Base-by-base conservation (phyloP, 352 stramenopile genomes). In the Phytophthora foliorum region DNA sequence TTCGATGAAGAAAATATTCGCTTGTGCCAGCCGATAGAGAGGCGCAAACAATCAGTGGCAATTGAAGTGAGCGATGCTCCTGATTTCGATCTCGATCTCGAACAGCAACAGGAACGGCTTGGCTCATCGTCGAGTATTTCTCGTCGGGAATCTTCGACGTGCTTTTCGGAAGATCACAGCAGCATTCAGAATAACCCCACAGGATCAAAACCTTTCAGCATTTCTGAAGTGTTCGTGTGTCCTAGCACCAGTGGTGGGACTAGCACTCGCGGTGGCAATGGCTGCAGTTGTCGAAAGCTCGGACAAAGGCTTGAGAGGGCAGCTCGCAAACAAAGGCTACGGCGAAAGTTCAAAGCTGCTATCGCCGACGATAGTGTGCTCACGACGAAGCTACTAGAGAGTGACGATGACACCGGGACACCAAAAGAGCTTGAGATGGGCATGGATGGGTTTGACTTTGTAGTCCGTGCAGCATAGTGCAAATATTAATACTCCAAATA, bases 1-100 rank as follows among this genome's bases (percentile, higher is more conserved):
- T 80, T 88, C 25, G 78, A 86, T 22, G 73, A 79, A 21, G 67
- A 77, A 17, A 73, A 70, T 31, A 77, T 84, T 46, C 52, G 34
- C 38, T 46, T 80, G 31, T 74, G 64, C 42, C 73, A 82, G 48
- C 73, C 72, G 8, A 36, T 71, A 7, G 22, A 39, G 13, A 67
- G 22, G 4, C 5, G 8, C 1, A 62, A 61, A 14, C 24, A 31
- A 0, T 42, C 57, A n/a, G 57, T 58, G 22, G 50, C 9, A 13
- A 60, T 72, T 17, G 42, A 42, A 41, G 25, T 52, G 11, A 50
- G 5, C 16, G 48, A 59, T n/a, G 16, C 19, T 16, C n/a, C n/a
- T n/a, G n/a, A n/a, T n/a, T n/a, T 70, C 8, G 39, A 61, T 14
- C 41, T 63, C 25, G 67, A 62, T 51, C 60, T 74, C 4, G 38